Evolutionary conservation across 257 asterid species (phyloP).

Genomic region (Solanum infundibuliforme): DNA sequence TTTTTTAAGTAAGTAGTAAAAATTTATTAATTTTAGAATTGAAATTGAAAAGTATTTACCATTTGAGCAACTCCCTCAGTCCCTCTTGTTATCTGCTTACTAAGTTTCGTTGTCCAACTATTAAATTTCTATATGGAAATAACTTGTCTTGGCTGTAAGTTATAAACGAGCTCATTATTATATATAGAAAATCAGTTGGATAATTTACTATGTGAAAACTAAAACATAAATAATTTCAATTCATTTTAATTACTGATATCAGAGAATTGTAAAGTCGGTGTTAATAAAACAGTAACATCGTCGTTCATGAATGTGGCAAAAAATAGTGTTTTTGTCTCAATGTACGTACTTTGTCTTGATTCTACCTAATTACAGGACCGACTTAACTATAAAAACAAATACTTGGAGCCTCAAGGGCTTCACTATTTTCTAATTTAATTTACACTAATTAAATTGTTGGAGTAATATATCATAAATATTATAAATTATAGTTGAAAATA

Average conservation of each 20-base stretch:
- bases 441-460: neutral
- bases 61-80: neutral
- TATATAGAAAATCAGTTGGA: neutral
- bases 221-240: neutral
- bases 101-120: neutral
- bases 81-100: neutral
- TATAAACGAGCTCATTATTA: neutral
- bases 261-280: neutral
- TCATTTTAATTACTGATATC: neutral
- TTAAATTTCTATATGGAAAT: neutral
- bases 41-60: neutral
- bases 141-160: neutral
- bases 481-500: too few relatives aligned
- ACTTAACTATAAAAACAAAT: too few relatives aligned
- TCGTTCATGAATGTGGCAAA: neutral
- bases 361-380: neutral
- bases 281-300: neutral
- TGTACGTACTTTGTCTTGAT: neutral
- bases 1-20: neutral
- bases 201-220: neutral
- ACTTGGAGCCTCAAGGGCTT: too few relatives aligned
- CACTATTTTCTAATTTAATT: too few relatives aligned
- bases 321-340: neutral
- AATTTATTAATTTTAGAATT: neutral
- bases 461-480: too few relatives aligned